Evolutionary conservation across 352 stramenopile species (phyloP).

Genomic region (Globisporangium yorkense): DNA sequence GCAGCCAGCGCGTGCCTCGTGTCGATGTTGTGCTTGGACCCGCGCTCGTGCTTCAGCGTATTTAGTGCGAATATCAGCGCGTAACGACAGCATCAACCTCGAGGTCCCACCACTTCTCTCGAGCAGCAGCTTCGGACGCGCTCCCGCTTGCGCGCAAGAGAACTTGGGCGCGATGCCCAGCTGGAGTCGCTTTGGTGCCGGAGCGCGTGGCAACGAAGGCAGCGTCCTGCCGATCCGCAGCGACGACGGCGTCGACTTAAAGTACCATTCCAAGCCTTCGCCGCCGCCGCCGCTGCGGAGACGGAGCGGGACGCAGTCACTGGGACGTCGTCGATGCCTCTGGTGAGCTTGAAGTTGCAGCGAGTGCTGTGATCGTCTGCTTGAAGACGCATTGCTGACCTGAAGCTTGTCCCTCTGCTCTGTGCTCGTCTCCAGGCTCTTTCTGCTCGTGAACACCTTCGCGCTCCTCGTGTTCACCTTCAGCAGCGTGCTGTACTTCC

Average conservation of each 20-base stretch:
- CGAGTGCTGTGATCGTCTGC: not conserved
- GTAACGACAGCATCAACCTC: too few species aligned
- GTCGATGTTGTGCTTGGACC: too few species aligned
- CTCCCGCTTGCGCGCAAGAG: too few species aligned
- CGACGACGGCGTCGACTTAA: conserved; percentile 3
- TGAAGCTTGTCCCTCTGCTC: not conserved
- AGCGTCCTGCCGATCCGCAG: conserved; percentile 7
- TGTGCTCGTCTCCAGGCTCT: conserved; percentile 18
- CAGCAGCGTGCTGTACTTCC: conserved; percentile 43
- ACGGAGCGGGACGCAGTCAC: not conserved
- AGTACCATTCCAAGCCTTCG: conserved; percentile 12
- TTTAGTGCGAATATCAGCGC: too few species aligned
- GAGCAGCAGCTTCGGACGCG: too few species aligned
- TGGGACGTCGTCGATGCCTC: conserved; percentile 11
- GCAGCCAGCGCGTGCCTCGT: too few species aligned
- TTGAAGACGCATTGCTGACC: not conserved
- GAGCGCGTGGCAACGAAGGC: not conserved
- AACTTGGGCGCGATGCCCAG: conserved; percentile 4
- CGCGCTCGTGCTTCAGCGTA: too few species aligned
- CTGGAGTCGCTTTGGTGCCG: conserved; percentile 10
- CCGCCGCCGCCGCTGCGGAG: not conserved
- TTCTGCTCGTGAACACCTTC: conserved; percentile 42
- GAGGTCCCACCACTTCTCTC: too few species aligned
- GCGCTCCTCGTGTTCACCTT: conserved; percentile 51
- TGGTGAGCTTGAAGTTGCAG: conserved; percentile 7